These are phyloP conservation scores for Colletotrichum paranaense DNA, from an alignment of 2,329 filamentous ascomycete genomes.

Conservation along the genomic window DNA sequence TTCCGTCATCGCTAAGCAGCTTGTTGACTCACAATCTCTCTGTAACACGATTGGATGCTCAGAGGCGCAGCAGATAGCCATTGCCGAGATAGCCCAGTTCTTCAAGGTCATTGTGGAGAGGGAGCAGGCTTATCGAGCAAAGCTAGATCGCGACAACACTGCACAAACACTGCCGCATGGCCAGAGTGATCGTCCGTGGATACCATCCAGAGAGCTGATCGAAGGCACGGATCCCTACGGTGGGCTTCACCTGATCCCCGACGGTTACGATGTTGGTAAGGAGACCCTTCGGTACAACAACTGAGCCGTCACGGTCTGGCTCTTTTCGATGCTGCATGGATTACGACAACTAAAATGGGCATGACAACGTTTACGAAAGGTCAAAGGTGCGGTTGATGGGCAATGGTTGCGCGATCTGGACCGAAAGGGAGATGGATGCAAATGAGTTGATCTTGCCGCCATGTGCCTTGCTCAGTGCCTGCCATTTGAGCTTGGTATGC, in stretches of 20 bases:
- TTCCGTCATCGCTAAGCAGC: conserved; percentile 67
- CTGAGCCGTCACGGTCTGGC: not conserved
- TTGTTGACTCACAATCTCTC: conserved; percentile 63
- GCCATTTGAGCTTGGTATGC: not conserved
- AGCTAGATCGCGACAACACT: conserved; percentile 37
- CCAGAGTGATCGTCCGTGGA: conserved; percentile 26
- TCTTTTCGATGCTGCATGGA: not conserved
- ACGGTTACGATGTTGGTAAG: conserved; percentile 21
- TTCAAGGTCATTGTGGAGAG: conserved; percentile 65
- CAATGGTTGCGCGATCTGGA: not conserved
- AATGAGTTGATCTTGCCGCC: not conserved
- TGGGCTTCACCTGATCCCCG: conserved; percentile 16
- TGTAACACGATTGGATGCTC: conserved; percentile 61
- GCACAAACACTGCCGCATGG: conserved; percentile 11
- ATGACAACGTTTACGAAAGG: not conserved
- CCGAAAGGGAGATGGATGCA: not conserved
- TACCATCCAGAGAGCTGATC: conserved; percentile 6
- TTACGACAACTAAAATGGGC: not conserved
- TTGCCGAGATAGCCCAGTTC: conserved; percentile 64
- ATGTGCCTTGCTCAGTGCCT: not conserved
- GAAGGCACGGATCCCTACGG: conserved; percentile 6
- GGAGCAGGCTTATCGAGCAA: conserved; percentile 47
- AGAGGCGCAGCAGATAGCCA: conserved; percentile 55
- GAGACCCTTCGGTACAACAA: conserved; percentile 21
- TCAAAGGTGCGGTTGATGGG: not conserved